Percentiles rank a stretch among this genome's conserved stretches.
These are phyloP conservation scores for Dactylellina sp. DNA, from an alignment of 2,329 filamentous ascomycete genomes.

Conservation along the genomic window DNA sequence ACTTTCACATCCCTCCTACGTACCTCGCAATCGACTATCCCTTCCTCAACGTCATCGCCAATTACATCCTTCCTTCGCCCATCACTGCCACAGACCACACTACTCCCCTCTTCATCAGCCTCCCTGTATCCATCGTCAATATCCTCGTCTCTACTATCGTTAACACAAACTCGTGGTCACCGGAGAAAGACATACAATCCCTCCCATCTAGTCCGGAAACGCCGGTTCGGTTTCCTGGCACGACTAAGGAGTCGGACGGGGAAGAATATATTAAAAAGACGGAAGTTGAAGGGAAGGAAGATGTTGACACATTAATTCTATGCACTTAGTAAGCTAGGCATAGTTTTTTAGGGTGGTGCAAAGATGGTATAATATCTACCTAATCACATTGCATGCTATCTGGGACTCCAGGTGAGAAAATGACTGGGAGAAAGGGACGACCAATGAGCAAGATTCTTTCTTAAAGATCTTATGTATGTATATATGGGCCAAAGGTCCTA, in stretches of 20 bases:
- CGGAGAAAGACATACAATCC: slow-evolving; percentile 46
- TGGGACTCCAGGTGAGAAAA: no score
- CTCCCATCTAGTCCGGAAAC: slow-evolving; percentile 68
- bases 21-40: slow-evolving; percentile 3
- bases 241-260: slow-evolving; percentile 68
- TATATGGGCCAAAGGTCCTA: background rate
- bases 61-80: slow-evolving; percentile 15
- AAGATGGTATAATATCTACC: no score
- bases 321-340: no score
- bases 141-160: background rate
- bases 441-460: no score
- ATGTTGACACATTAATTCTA: slow-evolving; percentile 47
- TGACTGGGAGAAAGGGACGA: no score
- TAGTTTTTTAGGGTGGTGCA: background rate
- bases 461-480: no score
- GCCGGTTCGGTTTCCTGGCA: slow-evolving; percentile 71
- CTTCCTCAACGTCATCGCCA: background rate
- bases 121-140: background rate
- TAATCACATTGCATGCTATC: no score
- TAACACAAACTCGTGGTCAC: slow-evolving; percentile 43
- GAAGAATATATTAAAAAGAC: slow-evolving; percentile 68
- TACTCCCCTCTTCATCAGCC: background rate
- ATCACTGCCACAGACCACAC: background rate
- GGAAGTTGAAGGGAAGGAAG: slow-evolving; percentile 69
- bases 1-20: slow-evolving; percentile 55